Evolutionary conservation across 1,139 yeast species (phyloP).

Genomic region (Sugiyamaella paludigena): DNA sequence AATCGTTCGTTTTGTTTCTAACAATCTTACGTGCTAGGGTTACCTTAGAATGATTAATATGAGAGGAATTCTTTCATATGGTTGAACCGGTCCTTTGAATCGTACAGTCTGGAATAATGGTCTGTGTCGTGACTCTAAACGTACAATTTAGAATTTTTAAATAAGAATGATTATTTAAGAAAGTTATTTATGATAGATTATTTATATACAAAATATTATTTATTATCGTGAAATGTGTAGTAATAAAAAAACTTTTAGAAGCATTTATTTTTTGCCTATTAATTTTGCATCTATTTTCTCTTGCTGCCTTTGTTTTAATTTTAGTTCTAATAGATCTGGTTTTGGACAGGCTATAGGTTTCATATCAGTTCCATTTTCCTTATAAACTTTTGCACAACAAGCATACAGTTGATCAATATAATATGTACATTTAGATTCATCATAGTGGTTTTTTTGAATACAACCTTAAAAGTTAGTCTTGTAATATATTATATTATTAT

Average conservation of each 20-base stretch:
- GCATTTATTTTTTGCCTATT: not conserved
- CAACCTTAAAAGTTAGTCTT: slow-evolving; percentile 44
- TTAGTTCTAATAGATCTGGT: slow-evolving; percentile 51
- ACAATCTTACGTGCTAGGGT: slow-evolving; percentile 29
- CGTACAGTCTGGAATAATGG: slow-evolving; percentile 20
- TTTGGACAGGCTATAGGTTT: slow-evolving; percentile 66
- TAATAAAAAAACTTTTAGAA: not conserved
- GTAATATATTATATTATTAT: too few species aligned
- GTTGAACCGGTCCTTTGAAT: slow-evolving; percentile 29
- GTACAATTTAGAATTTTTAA: slow-evolving; percentile 23
- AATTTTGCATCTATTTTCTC: slow-evolving; percentile 32
- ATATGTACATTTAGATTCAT: slow-evolving; percentile 61
- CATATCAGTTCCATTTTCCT: slow-evolving; percentile 50
- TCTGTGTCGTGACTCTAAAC: slow-evolving; percentile 30
- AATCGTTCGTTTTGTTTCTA: slow-evolving; percentile 24
- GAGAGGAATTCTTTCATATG: slow-evolving; percentile 9
- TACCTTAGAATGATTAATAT: slow-evolving; percentile 20
- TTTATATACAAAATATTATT: not conserved
- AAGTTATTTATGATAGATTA: not conserved
- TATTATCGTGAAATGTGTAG: too few species aligned
- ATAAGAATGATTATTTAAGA: slow-evolving; percentile 1
- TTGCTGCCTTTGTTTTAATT: slow-evolving; percentile 51
- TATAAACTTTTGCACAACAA: slow-evolving; percentile 61
- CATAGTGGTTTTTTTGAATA: slow-evolving; percentile 50
- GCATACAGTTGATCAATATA: slow-evolving; percentile 58